Percentiles rank a stretch among this genome's conserved stretches.
phyloP scores from a whole-genome alignment of 805 yeast species.

The Suhomyces prunicola region DNA sequence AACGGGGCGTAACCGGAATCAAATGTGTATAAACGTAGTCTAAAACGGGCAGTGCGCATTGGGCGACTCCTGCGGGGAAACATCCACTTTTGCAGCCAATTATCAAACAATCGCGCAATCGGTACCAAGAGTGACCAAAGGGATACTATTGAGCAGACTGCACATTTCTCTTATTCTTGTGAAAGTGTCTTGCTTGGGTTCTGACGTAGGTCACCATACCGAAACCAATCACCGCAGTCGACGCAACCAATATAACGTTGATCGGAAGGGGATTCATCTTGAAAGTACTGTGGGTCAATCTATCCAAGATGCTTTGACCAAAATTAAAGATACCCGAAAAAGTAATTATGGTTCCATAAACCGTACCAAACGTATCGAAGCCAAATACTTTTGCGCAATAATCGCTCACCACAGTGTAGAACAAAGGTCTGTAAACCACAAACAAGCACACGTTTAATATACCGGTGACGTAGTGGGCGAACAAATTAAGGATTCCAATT shows the following conservation, averaged over 20 bases:
- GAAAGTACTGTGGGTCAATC: slow-evolving; percentile 48
- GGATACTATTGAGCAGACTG: neutral
- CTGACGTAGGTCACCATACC: slow-evolving; percentile 39
- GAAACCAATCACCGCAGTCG: slow-evolving; percentile 45
- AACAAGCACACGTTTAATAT: slow-evolving; percentile 45
- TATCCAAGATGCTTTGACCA: slow-evolving; percentile 46
- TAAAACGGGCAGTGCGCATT: neutral
- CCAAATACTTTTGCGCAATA: slow-evolving; percentile 65
- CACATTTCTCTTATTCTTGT: neutral
- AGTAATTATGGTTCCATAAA: slow-evolving; percentile 55
- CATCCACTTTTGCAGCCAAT: neutral
- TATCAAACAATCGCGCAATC: neutral
- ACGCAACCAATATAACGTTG: slow-evolving; percentile 35
- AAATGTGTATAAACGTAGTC: neutral
- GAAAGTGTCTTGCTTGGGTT: slow-evolving; percentile 5
- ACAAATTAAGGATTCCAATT: slow-evolving; percentile 49
- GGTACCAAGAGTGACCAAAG: neutral
- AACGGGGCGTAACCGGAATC: neutral
- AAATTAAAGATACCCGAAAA: slow-evolving; percentile 51
- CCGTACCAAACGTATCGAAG: slow-evolving; percentile 57
- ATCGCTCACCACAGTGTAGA: slow-evolving; percentile 56
- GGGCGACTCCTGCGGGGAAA: neutral
- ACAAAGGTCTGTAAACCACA: slow-evolving; percentile 55
- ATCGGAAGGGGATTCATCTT: slow-evolving; percentile 56
- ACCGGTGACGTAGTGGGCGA: slow-evolving; percentile 41